Conservation (phyloP, 495 filamentous ascomycete genomes). For the Penicillium fimorum region DNA sequence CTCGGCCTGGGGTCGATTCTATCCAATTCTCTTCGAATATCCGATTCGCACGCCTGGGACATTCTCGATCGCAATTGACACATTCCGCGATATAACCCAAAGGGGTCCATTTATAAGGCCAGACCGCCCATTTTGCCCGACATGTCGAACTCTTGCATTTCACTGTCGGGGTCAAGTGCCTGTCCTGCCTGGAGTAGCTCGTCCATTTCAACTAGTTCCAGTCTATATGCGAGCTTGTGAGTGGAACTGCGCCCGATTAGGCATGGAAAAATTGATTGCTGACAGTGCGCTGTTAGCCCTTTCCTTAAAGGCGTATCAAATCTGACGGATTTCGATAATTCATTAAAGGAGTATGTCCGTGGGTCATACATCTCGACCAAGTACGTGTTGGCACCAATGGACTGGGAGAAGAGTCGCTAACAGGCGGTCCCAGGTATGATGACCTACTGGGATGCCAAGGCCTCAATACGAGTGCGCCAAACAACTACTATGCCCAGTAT, state of each 20-base stretch:
- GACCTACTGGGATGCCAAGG: slow-evolving; percentile 74
- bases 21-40: neutral
- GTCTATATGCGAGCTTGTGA: slow-evolving; percentile 72
- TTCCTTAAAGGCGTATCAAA: slow-evolving; percentile 82
- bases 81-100: slow-evolving; percentile 24
- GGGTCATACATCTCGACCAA: slow-evolving; percentile 71
- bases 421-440: slow-evolving; percentile 29
- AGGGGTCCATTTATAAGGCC: slow-evolving; percentile 3
- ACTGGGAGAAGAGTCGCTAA: slow-evolving; percentile 19
- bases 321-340: slow-evolving; percentile 72
- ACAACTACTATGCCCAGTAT: slow-evolving; percentile 86
- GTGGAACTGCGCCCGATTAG: slow-evolving; percentile 32
- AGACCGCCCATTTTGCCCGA: slow-evolving; percentile 14
- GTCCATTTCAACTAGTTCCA: slow-evolving; percentile 71
- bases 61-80: slow-evolving; percentile 21
- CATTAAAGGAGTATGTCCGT: slow-evolving; percentile 69
- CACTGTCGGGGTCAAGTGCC: slow-evolving; percentile 71
- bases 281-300: slow-evolving; percentile 55
- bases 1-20: slow-evolving; percentile 21
- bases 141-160: slow-evolving; percentile 63
- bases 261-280: slow-evolving; percentile 18
- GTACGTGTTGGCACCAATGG: slow-evolving; percentile 48
- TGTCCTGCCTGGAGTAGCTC: slow-evolving; percentile 83
- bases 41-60: slow-evolving; percentile 10
- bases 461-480: slow-evolving; percentile 77